Conservation (phyloP, 129 eudicot species). For the Rutidosis leptorrhynchoides region DNA sequence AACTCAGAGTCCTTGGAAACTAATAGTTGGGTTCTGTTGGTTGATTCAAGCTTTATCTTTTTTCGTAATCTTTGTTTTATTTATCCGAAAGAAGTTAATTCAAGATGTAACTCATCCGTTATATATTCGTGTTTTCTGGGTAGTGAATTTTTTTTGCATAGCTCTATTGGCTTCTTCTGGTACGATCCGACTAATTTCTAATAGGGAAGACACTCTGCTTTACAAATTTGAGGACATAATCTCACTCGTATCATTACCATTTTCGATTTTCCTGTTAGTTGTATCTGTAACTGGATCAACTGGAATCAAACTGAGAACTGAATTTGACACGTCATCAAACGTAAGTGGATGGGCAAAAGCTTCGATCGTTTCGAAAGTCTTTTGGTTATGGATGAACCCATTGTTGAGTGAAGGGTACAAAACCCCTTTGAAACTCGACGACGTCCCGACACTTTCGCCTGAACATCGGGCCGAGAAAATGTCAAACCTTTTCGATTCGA, state of each 20-base stretch:
- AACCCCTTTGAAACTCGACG: slow-evolving; percentile 53
- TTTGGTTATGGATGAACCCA: slow-evolving; percentile 88
- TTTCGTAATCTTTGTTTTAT: slow-evolving; percentile 41
- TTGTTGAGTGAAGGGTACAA: slow-evolving; percentile 54
- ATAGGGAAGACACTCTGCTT: slow-evolving; percentile 11
- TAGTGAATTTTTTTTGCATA: slow-evolving; percentile 32
- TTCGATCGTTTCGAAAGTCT: slow-evolving; percentile 56
- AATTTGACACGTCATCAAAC: slow-evolving; percentile 34
- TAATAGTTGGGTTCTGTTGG: slow-evolving; percentile 62
- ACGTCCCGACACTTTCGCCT: slow-evolving; percentile 75
- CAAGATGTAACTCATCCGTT: slow-evolving; percentile 54
- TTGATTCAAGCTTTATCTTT: slow-evolving; percentile 54
- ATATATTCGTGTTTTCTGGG: slow-evolving; percentile 63
- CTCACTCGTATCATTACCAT: slow-evolving; percentile 34
- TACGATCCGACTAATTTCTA: slow-evolving; percentile 38
- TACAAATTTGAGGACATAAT: slow-evolving; percentile 44
- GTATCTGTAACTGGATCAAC: slow-evolving; percentile 59
- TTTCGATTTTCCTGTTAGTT: slow-evolving; percentile 49
- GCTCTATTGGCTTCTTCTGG: slow-evolving; percentile 49
- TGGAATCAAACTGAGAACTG: slow-evolving; percentile 34
- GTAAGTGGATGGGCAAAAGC: slow-evolving; percentile 69
- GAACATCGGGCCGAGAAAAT: slow-evolving; percentile 68
- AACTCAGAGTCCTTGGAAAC: slow-evolving; percentile 41
- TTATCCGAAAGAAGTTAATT: slow-evolving; percentile 68
- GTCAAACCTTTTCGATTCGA: slow-evolving; percentile 57